Evolutionary conservation across 371 early-diverging fungal species (phyloP).

Genomic region (Syncephalastrum contaminatum): DNA sequence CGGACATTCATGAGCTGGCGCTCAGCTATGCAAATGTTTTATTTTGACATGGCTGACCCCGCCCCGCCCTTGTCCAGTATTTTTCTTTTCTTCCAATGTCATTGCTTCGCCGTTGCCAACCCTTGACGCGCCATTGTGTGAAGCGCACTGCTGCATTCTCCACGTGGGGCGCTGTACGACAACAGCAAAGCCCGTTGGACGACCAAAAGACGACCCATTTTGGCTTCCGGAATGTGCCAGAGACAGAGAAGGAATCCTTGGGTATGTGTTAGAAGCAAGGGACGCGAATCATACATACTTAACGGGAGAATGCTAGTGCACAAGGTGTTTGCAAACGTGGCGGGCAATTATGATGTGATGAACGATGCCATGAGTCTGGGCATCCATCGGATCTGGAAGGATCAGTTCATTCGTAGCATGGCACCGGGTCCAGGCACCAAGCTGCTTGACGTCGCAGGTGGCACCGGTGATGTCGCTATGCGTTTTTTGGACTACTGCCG

Average conservation of each 20-base stretch:
- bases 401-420: conserved; percentile 82
- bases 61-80: too few relatives aligned
- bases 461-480: conserved; percentile 97
- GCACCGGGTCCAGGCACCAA: conserved; percentile 84
- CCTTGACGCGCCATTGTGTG: too few relatives aligned
- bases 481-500: conserved; percentile 85
- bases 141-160: conserved; percentile 1
- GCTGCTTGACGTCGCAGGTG: conserved; percentile 96
- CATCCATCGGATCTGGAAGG: conserved; percentile 95
- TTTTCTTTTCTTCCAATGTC: too few relatives aligned
- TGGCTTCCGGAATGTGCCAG: conserved; percentile 86
- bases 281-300: neutral
- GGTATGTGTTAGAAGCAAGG: conserved; percentile 41
- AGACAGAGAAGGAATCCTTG: conserved; percentile 81
- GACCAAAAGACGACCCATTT: conserved; percentile 73
- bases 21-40: too few relatives aligned
- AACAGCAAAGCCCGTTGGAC: conserved; percentile 19
- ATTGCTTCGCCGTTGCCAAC: too few relatives aligned
- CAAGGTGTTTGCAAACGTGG: conserved; percentile 91
- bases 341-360: conserved; percentile 94
- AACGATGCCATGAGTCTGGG: conserved; percentile 96
- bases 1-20: too few relatives aligned
- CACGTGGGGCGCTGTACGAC: conserved; percentile 18
- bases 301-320: conserved; percentile 55
- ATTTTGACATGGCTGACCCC: too few relatives aligned